Conservation (phyloP, 1,139 yeast species). For the Blastobotrys raffinosifermentans region DNA sequence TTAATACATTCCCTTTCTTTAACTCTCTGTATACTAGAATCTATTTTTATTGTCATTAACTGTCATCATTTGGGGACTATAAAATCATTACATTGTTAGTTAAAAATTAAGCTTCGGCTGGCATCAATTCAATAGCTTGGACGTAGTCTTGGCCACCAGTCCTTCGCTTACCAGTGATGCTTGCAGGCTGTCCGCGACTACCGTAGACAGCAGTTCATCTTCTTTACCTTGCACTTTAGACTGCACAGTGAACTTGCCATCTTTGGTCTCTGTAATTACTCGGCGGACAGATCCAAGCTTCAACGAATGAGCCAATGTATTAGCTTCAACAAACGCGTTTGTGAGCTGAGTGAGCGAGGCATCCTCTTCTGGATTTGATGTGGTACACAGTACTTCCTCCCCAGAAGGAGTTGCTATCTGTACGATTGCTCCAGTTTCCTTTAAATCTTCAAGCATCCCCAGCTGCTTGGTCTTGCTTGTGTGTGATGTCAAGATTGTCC, state of each 20-base stretch:
- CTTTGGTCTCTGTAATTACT: constrained; percentile 17
- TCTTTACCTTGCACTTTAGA: constrained; percentile 14
- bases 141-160: constrained; percentile 15
- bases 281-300: constrained; percentile 28
- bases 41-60: too few species aligned
- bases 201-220: constrained; percentile 16
- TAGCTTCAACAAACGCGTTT: constrained; percentile 22
- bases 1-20: too few species aligned
- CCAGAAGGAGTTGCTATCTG: constrained; percentile 21
- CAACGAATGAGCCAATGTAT: constrained; percentile 25
- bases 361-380: constrained; percentile 12
- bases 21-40: too few species aligned
- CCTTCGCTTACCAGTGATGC: constrained; percentile 19
- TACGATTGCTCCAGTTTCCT: constrained; percentile 15
- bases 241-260: constrained; percentile 16
- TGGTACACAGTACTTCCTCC: constrained; percentile 19
- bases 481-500: not conserved
- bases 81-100: too few species aligned
- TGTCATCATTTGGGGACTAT: too few species aligned
- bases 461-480: too few species aligned
- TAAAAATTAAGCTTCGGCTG: too few species aligned
- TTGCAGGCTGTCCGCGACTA: constrained; percentile 14
- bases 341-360: constrained; percentile 15
- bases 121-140: too few species aligned
- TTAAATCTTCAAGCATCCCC: constrained; percentile 8